Conservation (phyloP, 371 early-diverging fungal genomes). For the Apophysomyces sp. region DNA sequence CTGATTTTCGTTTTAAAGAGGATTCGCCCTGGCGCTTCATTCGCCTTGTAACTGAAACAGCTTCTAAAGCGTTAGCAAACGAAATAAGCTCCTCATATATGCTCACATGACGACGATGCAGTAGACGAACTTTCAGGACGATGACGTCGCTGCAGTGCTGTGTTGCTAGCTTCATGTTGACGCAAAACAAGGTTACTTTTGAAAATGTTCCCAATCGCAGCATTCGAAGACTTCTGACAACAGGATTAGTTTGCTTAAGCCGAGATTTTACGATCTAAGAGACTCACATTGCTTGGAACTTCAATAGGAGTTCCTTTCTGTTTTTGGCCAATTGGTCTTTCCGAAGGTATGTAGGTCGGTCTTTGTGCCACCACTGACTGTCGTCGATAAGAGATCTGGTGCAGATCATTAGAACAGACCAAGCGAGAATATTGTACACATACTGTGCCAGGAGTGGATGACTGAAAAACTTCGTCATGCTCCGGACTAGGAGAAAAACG, state of each 20-base stretch:
- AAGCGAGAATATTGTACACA: background rate
- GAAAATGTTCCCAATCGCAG: background rate
- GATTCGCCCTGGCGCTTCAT: background rate
- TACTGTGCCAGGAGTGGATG: background rate
- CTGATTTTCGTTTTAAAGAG: background rate
- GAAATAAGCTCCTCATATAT: background rate
- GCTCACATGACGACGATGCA: background rate
- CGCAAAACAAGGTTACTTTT: background rate
- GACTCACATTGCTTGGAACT: background rate
- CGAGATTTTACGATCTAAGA: background rate
- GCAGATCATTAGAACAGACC: no score
- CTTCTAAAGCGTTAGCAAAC: background rate
- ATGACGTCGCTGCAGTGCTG: background rate
- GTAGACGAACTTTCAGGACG: background rate
- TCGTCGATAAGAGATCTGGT: background rate
- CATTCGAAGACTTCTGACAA: background rate
- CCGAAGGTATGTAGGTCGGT: background rate
- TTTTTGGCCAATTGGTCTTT: background rate
- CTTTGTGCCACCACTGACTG: background rate
- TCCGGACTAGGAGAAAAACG: background rate
- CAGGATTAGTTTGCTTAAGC: background rate
- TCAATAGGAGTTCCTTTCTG: background rate
- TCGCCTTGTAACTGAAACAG: background rate
- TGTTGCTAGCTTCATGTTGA: background rate
- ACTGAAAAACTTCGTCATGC: background rate